phyloP scores from a whole-genome alignment of 2,329 filamentous ascomycete species.

The Diatrype stigma region DNA sequence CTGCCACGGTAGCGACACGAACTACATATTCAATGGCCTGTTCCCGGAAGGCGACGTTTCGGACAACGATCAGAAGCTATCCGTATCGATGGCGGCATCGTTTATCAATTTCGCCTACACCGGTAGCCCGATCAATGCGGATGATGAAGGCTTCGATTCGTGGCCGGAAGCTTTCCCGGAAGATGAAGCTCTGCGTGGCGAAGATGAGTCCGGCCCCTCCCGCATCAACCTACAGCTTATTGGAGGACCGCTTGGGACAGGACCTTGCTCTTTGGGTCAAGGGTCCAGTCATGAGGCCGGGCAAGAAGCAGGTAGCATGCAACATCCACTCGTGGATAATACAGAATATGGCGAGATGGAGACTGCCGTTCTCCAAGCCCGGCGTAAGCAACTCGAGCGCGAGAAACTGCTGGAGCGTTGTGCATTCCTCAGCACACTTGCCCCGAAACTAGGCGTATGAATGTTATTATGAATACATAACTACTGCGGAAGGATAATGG shows the following conservation, averaged over 20 bases:
- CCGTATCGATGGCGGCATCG: conserved; percentile 8
- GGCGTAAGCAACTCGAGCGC: neutral
- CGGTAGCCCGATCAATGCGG: conserved; percentile 9
- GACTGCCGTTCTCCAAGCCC: neutral
- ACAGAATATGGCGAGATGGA: conserved; percentile 1
- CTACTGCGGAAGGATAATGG: no score
- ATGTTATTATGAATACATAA: neutral
- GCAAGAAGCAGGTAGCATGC: neutral
- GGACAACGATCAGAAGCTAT: conserved; percentile 11
- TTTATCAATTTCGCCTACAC: conserved; percentile 23
- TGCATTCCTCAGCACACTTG: conserved; percentile 1
- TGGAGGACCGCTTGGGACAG: conserved; percentile 18
- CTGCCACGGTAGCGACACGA: conserved; percentile 20
- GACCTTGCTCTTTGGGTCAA: conserved; percentile 3
- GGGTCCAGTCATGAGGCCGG: neutral
- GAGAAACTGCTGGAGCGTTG: conserved; percentile 4
- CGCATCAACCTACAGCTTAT: conserved; percentile 13
- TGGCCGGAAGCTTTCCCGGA: conserved; percentile 20
- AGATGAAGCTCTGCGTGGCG: neutral
- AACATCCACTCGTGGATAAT: neutral
- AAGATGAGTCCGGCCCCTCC: neutral
- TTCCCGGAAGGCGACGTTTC: conserved; percentile 15
- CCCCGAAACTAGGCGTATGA: conserved; percentile 1
- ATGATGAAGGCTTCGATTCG: neutral
- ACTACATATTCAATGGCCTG: conserved; percentile 22